phyloP scores from a whole-genome alignment of 257 asterid genomes.

The Solanum ossicruentum region DNA sequence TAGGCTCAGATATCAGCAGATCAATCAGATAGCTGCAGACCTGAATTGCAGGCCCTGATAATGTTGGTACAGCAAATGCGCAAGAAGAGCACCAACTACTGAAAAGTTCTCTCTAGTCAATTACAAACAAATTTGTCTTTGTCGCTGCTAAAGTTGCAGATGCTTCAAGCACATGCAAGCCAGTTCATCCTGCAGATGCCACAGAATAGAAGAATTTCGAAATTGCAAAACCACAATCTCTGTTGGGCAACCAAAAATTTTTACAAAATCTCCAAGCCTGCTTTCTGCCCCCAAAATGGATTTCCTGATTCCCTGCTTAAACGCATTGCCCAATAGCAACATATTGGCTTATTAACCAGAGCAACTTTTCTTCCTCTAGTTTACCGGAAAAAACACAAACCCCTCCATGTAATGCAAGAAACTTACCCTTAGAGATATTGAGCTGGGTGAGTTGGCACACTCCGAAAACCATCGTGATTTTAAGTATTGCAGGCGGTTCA shows the following conservation, averaged over 20 bases:
- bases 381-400: conserved; percentile 14
- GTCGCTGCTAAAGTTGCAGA: conserved; percentile 55
- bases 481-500: too few species aligned
- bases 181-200: conserved; percentile 19
- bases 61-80: conserved; percentile 57
- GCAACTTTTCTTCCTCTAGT: conserved; percentile 8
- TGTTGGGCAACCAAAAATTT: conserved; percentile 35
- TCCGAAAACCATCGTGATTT: too few species aligned
- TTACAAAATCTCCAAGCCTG: conserved; percentile 28
- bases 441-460: too few species aligned
- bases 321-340: conserved; percentile 39
- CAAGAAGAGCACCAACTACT: conserved; percentile 57
- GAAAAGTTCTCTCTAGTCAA: conserved; percentile 43
- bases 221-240: conserved; percentile 19
- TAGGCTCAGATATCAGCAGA: conserved; percentile 28
- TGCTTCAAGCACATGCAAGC: conserved; percentile 34
- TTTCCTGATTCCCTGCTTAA: conserved; percentile 35
- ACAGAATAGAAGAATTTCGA: conserved; percentile 18
- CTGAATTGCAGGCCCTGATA: conserved; percentile 65
- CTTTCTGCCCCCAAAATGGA: conserved; percentile 27
- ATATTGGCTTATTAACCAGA: conserved; percentile 25
- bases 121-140: conserved; percentile 45
- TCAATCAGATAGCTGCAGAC: conserved; percentile 52
- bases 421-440: too few species aligned
- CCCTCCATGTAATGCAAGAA: conserved; percentile 20